Conservation (phyloP, 352 stramenopile genomes). For the Pythium grandisporangium region DNA sequence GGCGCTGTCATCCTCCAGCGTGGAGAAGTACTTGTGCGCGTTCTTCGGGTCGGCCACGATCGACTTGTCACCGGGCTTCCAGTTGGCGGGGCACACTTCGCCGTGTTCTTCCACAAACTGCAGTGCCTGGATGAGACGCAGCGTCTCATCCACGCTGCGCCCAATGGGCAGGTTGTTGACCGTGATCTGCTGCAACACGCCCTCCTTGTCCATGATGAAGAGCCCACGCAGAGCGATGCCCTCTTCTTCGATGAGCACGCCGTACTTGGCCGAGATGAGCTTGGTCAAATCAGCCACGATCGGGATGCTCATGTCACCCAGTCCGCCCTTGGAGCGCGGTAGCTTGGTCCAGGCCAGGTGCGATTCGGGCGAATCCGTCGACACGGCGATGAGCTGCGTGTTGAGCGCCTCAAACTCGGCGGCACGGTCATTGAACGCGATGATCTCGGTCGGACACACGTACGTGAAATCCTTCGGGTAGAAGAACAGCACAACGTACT, state of each 20-base stretch:
- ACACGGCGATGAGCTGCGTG: conserved; percentile 84
- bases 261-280: conserved; percentile 87
- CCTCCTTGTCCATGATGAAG: conserved; percentile 92
- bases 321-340: conserved; percentile 85
- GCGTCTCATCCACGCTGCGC: conserved; percentile 88
- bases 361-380: conserved; percentile 86
- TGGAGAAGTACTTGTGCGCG: conserved; percentile 78
- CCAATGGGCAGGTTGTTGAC: conserved; percentile 91
- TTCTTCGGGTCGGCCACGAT: conserved; percentile 84
- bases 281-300: conserved; percentile 92
- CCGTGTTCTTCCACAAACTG: conserved; percentile 91
- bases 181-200: conserved; percentile 80
- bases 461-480: conserved; percentile 90
- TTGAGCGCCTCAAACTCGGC: conserved; percentile 80
- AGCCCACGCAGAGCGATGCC: conserved; percentile 85
- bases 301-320: conserved; percentile 91
- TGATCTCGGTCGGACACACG: conserved; percentile 89
- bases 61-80: conserved; percentile 86
- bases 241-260: conserved; percentile 79
- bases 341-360: conserved; percentile 87
- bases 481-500: conserved; percentile 89
- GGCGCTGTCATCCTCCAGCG: conserved; percentile 35
- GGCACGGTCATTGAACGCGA: conserved; percentile 83
- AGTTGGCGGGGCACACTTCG: conserved; percentile 91
- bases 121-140: conserved; percentile 89